Conservation (phyloP, 2,329 filamentous ascomycete genomes). For the Fusarium subtropicale region DNA sequence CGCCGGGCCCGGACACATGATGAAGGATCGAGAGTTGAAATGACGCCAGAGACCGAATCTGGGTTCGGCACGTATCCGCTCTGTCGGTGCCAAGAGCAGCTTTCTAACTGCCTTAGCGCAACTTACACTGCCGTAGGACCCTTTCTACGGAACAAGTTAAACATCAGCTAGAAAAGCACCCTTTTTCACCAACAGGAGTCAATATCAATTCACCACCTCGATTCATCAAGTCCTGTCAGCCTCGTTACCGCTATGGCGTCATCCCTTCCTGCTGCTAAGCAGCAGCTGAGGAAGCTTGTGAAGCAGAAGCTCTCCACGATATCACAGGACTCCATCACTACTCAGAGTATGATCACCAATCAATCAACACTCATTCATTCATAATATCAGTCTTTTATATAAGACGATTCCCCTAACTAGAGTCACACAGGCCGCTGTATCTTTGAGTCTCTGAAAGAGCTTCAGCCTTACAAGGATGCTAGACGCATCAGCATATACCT, state of each 20-base stretch:
- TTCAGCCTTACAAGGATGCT: slow-evolving; percentile 81
- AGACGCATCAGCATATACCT: slow-evolving; percentile 85
- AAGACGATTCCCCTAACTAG: slow-evolving; percentile 35
- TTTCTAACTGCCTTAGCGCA: slow-evolving; percentile 28
- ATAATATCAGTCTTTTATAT: slow-evolving; percentile 12
- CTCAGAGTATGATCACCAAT: slow-evolving; percentile 73
- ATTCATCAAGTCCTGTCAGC: slow-evolving; percentile 22
- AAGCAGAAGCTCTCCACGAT: slow-evolving; percentile 73
- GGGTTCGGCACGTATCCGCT: slow-evolving; percentile 33
- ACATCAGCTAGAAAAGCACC: slow-evolving; percentile 14
- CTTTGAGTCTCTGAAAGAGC: slow-evolving; percentile 71
- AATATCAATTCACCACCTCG: slow-evolving; percentile 18
- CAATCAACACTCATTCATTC: slow-evolving; percentile 10
- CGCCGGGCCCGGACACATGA: slow-evolving; percentile 22
- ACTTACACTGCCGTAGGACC: neutral
- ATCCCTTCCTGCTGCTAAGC: slow-evolving; percentile 74
- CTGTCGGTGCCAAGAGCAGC: slow-evolving; percentile 22
- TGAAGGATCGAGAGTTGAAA: slow-evolving; percentile 4
- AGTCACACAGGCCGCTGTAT: slow-evolving; percentile 69
- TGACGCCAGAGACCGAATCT: slow-evolving; percentile 31
- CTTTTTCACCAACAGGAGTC: slow-evolving; percentile 20
- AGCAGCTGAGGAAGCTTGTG: slow-evolving; percentile 77
- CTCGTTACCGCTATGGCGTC: slow-evolving; percentile 66
- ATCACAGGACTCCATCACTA: slow-evolving; percentile 68
- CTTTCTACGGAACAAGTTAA: slow-evolving; percentile 15